Evolutionary conservation across 2,329 filamentous ascomycete species (phyloP), one percentile per base, ranked within the genome.

Genomic region (Colletotrichum zoysiae): DNA sequence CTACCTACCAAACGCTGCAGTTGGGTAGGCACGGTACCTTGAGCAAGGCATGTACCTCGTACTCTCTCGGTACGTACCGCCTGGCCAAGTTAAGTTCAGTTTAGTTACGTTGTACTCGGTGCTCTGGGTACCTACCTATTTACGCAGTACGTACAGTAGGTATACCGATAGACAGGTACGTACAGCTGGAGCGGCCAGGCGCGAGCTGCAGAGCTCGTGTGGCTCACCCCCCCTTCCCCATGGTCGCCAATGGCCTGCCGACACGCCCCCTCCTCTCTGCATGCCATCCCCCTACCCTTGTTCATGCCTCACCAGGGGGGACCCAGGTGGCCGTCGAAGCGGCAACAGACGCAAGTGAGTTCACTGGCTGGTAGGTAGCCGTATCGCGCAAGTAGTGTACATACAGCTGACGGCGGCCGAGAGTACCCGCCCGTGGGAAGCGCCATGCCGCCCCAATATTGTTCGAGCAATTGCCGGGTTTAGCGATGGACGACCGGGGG

Each of bases 381-480:
- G 69, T 71, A 68, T 71, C 69, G 69, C 69, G 51, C 65, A 68
- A 71, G 65, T 71, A 68, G 30, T 30, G 30, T 30, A 30, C 30
- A 30, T 30, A 30, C 4, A 30, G 38, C 58, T 55, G n/a, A 23
- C 51, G 65, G 69, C 65, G 53, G 69, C 55, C 69, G 44, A 68
- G 65, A 63, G 69, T 71, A 71, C 69, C 53, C 59, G 53, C 69
- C 53, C 59, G 53, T 61, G 55, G 57, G 73, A 77, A 76, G 76
- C 78, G 77, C 77, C 77, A 76, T 78, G 78, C 74, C 75, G 75
- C 77, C 62, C 74, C 73, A 75, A 74, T 76, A 74, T 75, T 74
- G 74, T 67, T 73, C 65, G 65, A 59, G 60, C 56, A 69, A 59
- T 73, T 76, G 70, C 76, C 74, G 73, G 74, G 76, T 72, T 76